Evolutionary conservation across 306 rosid species (phyloP).

Genomic region (Cyamopsis tetragonoloba): DNA sequence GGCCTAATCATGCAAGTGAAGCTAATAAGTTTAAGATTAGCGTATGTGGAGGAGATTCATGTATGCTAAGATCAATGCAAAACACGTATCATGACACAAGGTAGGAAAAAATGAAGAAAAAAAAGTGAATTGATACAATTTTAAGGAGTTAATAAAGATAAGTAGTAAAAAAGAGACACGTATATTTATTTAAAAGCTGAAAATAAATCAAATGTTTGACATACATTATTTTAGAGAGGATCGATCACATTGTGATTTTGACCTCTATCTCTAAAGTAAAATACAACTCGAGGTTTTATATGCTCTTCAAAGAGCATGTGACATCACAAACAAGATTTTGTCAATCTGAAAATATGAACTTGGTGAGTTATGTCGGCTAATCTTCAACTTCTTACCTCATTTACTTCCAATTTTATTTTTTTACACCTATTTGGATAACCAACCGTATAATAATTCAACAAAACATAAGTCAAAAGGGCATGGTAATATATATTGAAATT

Average conservation of each 20-base stretch:
- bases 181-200: not conserved
- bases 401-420: conserved; percentile 20
- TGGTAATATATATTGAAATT: conserved; percentile 16
- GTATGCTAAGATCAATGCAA: not conserved
- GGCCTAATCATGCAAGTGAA: not conserved
- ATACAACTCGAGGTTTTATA: conserved; percentile 36
- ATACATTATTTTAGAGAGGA: no score
- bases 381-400: conserved; percentile 58
- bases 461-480: conserved; percentile 21
- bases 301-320: conserved; percentile 30
- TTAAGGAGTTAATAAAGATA: not conserved
- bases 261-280: conserved; percentile 33
- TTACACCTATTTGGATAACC: conserved; percentile 33
- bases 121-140: not conserved
- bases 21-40: not conserved
- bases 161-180: conserved; percentile 1
- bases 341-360: conserved; percentile 37
- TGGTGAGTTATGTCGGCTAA: conserved; percentile 27
- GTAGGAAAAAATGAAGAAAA: not conserved
- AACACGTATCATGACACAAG: not conserved
- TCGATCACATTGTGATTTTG: conserved; percentile 48
- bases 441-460: conserved; percentile 22
- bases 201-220: conserved; percentile 41
- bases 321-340: conserved; percentile 37
- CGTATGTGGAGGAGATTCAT: not conserved